Percentiles rank a stretch among this genome's conserved stretches.
Evolutionary conservation across 345 rosid genomes (phyloP).

Genomic region (Syzygium aqueum): DNA sequence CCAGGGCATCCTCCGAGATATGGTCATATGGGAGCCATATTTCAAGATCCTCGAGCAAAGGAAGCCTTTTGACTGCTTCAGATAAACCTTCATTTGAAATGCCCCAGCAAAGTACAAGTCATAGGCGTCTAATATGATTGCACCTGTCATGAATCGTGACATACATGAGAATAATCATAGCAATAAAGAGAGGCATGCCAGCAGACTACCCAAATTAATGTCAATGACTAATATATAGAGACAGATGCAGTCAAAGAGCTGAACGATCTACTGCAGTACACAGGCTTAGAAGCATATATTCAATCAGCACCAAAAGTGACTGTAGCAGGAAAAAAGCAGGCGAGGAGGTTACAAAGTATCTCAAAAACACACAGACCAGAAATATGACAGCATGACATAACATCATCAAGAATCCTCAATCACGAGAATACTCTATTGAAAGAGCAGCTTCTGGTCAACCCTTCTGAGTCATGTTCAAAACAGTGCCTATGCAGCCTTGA

Average conservation of each 20-base stretch:
- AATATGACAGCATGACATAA: too few relatives aligned
- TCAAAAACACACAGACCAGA: too few relatives aligned
- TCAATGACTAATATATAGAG: too few relatives aligned
- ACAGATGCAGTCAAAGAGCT: too few relatives aligned
- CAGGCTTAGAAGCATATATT: too few relatives aligned
- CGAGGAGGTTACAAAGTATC: neutral
- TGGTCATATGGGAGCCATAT: neutral
- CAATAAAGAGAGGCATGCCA: neutral
- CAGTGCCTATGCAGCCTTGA: too few relatives aligned
- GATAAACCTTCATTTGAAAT: constrained; percentile 11
- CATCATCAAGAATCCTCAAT: too few relatives aligned
- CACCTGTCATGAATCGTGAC: constrained; percentile 21
- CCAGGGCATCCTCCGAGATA: neutral
- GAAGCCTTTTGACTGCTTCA: neutral
- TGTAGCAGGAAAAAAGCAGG: neutral
- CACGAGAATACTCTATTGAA: too few relatives aligned
- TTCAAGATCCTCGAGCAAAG: constrained; percentile 3
- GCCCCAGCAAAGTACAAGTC: constrained; percentile 18
- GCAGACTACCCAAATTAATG: neutral
- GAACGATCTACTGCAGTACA: too few relatives aligned
- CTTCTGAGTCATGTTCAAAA: too few relatives aligned
- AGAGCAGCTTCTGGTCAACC: too few relatives aligned
- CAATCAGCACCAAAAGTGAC: too few relatives aligned
- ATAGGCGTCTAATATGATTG: constrained; percentile 29
- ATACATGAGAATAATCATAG: neutral